Conservation (phyloP, 306 rosid genomes). For the Trifolium fragiferum region DNA sequence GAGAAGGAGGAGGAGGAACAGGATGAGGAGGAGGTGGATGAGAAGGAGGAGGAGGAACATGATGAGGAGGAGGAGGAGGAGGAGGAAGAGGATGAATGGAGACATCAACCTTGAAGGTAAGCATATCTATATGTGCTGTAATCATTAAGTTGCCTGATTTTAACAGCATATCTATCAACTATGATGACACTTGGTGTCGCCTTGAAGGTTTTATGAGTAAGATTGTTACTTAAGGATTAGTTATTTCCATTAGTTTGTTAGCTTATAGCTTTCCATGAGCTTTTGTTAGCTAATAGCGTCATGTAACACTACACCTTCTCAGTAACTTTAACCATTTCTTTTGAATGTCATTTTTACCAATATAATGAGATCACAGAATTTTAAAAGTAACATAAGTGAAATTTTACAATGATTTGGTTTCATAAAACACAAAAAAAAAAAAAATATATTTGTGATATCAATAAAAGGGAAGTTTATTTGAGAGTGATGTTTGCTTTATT, state of each 20-base stretch:
- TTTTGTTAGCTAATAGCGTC: background rate
- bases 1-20: too few relatives aligned
- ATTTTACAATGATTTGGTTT: background rate
- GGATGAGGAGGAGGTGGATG: too few relatives aligned
- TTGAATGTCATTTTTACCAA: too few relatives aligned
- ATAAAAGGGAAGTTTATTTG: background rate
- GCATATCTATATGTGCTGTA: background rate
- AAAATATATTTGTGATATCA: too few relatives aligned
- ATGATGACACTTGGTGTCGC: background rate
- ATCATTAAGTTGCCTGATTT: too few relatives aligned
- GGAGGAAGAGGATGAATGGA: background rate
- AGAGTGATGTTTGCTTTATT: background rate
- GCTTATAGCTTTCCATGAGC: too few relatives aligned
- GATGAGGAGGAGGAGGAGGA: background rate
- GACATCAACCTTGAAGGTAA: background rate
- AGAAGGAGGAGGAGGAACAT: too few relatives aligned
- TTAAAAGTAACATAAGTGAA: too few relatives aligned
- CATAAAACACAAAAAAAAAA: too few relatives aligned
- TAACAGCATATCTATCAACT: background rate
- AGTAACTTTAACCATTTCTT: background rate
- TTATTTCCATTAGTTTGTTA: background rate
- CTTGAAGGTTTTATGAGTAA: background rate
- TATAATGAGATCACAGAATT: too few relatives aligned
- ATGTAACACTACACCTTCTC: background rate
- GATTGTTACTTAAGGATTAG: too few relatives aligned